Evolutionary conservation across 257 asterid genomes (phyloP).

Genomic region (Gentiana straminea): DNA sequence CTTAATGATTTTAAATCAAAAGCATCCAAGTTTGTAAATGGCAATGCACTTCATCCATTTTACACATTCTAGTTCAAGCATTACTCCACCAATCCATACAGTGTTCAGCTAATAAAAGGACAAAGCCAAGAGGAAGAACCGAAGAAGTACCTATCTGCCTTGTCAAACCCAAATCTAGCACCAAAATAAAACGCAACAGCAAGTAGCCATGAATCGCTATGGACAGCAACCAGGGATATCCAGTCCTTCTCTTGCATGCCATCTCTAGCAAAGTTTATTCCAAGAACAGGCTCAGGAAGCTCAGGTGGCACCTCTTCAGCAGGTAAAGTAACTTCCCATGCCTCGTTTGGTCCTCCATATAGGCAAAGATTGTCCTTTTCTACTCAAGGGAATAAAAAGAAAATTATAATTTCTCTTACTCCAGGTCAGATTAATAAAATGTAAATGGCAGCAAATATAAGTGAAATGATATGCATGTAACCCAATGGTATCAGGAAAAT

Average conservation of each 20-base stretch:
- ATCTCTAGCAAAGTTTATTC: slow-evolving; percentile 77
- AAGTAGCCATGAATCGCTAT: slow-evolving; percentile 75
- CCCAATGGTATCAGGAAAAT: not conserved
- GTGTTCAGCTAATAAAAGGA: not conserved
- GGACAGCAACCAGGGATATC: slow-evolving; percentile 77
- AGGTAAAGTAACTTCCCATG: slow-evolving; percentile 72
- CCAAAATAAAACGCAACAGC: slow-evolving; percentile 71
- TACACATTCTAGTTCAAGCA: not conserved
- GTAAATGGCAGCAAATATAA: not conserved
- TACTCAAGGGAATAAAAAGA: slow-evolving; percentile 14
- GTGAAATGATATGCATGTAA: not conserved
- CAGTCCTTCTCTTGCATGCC: slow-evolving; percentile 78
- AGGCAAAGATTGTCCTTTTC: slow-evolving; percentile 76
- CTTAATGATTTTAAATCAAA: not conserved
- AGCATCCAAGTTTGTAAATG: slow-evolving; percentile 13
- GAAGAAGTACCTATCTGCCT: slow-evolving; percentile 55
- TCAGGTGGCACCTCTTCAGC: slow-evolving; percentile 86
- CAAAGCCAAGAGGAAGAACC: not conserved
- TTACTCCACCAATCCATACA: no score
- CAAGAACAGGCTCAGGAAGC: slow-evolving; percentile 81
- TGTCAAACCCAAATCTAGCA: slow-evolving; percentile 62
- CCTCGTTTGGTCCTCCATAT: slow-evolving; percentile 58
- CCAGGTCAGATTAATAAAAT: not conserved
- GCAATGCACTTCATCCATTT: not conserved
- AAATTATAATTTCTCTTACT: not conserved